phyloP scores from a whole-genome alignment of 1,139 yeast genomes.

The Meyerozyma smithsonii region DNA sequence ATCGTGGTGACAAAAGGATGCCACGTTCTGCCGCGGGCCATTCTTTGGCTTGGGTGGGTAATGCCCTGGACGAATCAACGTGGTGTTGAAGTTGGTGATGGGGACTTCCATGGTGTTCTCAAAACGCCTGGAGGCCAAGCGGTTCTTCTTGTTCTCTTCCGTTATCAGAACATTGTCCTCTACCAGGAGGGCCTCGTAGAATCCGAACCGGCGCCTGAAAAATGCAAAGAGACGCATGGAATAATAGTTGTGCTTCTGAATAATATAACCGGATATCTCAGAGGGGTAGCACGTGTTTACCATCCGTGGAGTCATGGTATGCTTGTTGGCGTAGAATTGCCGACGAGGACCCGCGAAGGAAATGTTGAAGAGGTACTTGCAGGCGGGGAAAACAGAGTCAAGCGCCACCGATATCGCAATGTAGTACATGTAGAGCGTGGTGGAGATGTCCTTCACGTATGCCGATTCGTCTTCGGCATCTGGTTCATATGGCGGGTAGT shows the following conservation, averaged over 20 bases:
- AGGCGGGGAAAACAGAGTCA: conserved; percentile 23
- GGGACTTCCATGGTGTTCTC: conserved; percentile 20
- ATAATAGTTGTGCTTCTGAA: conserved; percentile 25
- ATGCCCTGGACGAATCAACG: conserved; percentile 30
- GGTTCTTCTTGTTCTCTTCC: conserved; percentile 7
- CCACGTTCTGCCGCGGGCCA: background rate
- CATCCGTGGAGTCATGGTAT: conserved; percentile 12
- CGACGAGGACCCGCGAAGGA: conserved; percentile 18
- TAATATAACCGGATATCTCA: conserved; percentile 11
- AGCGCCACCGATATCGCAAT: conserved; percentile 21
- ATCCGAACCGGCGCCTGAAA: conserved; percentile 18
- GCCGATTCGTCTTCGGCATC: conserved; percentile 10
- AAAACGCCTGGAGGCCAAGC: conserved; percentile 16
- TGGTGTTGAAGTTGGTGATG: conserved; percentile 22
- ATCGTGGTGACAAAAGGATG: background rate
- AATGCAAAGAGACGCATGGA: conserved; percentile 24
- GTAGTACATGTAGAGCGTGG: conserved; percentile 23
- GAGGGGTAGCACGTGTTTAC: conserved; percentile 10
- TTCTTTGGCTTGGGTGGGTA: conserved; percentile 16
- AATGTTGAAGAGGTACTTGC: conserved; percentile 20
- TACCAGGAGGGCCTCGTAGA: conserved; percentile 16
- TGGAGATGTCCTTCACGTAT: conserved; percentile 16
- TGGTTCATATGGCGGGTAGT: conserved; percentile 7
- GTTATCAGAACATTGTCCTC: conserved; percentile 15
- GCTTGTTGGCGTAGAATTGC: conserved; percentile 11